Evolutionary conservation across 1,139 yeast genomes (phyloP).

Genomic region (Hansenula sp.): DNA sequence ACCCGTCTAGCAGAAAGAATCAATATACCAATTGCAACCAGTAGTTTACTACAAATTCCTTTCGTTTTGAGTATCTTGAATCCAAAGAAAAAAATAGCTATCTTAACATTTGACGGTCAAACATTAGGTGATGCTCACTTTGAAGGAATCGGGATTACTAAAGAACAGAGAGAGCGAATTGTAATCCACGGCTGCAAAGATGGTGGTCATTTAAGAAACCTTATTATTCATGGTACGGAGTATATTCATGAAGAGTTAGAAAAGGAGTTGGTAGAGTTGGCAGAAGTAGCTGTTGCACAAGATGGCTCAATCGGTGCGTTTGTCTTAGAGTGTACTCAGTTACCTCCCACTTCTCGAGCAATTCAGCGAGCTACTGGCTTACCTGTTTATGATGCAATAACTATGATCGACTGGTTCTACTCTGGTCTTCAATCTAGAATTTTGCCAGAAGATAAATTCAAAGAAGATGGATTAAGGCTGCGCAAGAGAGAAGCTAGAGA

Average conservation of each 20-base stretch:
- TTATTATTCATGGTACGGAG: slow-evolving; percentile 21
- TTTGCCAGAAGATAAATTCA: slow-evolving; percentile 16
- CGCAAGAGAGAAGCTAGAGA: slow-evolving; percentile 21
- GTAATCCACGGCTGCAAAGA: slow-evolving; percentile 19
- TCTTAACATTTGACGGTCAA: slow-evolving; percentile 27
- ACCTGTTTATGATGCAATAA: slow-evolving; percentile 26
- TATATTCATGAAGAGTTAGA: slow-evolving; percentile 23
- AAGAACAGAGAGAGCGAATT: slow-evolving; percentile 16
- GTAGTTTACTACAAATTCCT: slow-evolving; percentile 28
- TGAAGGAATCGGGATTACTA: slow-evolving; percentile 25
- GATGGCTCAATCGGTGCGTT: slow-evolving; percentile 22
- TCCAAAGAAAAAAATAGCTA: slow-evolving; percentile 23
- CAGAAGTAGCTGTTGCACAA: slow-evolving; percentile 10
- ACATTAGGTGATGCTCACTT: slow-evolving; percentile 25
- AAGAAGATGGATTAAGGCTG: slow-evolving; percentile 18
- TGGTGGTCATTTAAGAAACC: slow-evolving; percentile 22
- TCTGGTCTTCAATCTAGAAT: slow-evolving; percentile 19
- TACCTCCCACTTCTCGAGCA: slow-evolving; percentile 26
- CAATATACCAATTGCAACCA: slow-evolving; percentile 28
- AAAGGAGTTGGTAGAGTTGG: slow-evolving; percentile 23
- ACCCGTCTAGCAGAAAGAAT: slow-evolving; percentile 18
- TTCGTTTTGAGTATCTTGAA: slow-evolving; percentile 20
- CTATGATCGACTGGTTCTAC: slow-evolving; percentile 27
- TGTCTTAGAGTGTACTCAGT: slow-evolving; percentile 28
- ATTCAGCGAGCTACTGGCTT: slow-evolving; percentile 21